Base-by-base conservation (phyloP, 2,329 filamentous ascomycete genomes). In the Fusarium temperatum region DNA sequence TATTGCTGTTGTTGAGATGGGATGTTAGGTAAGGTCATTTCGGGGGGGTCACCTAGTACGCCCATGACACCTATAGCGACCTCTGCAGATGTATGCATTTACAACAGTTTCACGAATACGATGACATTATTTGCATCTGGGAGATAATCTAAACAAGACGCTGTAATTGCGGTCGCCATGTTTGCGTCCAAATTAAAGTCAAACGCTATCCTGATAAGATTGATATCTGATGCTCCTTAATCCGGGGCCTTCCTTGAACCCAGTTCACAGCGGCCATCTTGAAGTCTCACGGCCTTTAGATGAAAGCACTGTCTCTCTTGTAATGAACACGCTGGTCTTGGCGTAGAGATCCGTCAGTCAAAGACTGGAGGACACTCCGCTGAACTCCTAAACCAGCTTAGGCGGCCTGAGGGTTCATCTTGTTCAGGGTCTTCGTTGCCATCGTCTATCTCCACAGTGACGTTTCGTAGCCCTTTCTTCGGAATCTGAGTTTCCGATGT, bases 51-150 rank as follows among this genome's bases (percentile, higher is more conserved):
- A 28, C 20, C 7, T 18, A 1, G 11, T n/a, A 9, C 4, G 14
- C 9, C 1, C 8, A 30, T 3, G 18, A 36, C 32, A 26, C 11
- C 8, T 8, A 5, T 4, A 22, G 20, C 24, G 2, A 39, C 24
- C 6, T 38, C 24, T 4, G 8, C 20, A 10, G 9, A n/a, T 39
- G 3, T 26, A 28, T n/a, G 6, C 9, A 6, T 28, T 28, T 8
- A 22, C 18, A 7, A 36, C 2, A 11, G 26, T 0, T 6, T 35
- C 32, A 11, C 9, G 4, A 26, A 8, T 6, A 36, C 1, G 6
- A 13, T 5, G 35, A 38, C 3, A 4, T 53, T 2, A 26, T 8
- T 24, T 20, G 9, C 13, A 12, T 20, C 10, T 15, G 4, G 6
- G 8, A 5, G 13, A 20, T 20, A 35, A 2, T 8, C 22, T 7